A percentile compares a stretch with the other conserved stretches of the same genome.
Evolutionary conservation across 2,329 filamentous ascomycete genomes (phyloP).

Genomic region (Colletotrichum sidae): DNA sequence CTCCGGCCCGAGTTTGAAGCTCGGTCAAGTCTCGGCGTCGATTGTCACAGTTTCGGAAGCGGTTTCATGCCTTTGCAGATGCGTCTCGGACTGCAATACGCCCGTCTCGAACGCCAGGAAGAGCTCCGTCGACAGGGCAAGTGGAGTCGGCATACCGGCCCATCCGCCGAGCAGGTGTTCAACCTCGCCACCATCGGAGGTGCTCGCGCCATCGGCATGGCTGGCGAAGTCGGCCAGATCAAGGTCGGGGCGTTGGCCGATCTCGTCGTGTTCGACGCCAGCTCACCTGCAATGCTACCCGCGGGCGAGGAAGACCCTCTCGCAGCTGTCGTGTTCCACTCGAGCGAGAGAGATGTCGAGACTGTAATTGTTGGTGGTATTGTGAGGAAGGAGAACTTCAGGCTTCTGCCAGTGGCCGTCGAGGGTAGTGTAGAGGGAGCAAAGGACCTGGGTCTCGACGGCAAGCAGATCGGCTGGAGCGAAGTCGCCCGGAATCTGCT

Average conservation of each 20-base stretch:
- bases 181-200: conserved; percentile 62
- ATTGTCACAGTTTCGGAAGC: conserved; percentile 41
- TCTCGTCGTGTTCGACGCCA: conserved; percentile 58
- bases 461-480: conserved; percentile 5
- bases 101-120: conserved; percentile 8
- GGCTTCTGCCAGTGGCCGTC: conserved; percentile 37
- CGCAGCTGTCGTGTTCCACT: conserved; percentile 56
- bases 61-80: conserved; percentile 28
- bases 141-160: conserved; percentile 22
- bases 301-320: conserved; percentile 55
- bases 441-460: neutral
- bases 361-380: conserved; percentile 56
- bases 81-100: conserved; percentile 43
- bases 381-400: conserved; percentile 50
- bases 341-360: conserved; percentile 53
- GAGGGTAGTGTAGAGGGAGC: conserved; percentile 1
- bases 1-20: conserved; percentile 21
- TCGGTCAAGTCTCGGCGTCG: conserved; percentile 41
- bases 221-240: conserved; percentile 55
- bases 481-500: conserved; percentile 8
- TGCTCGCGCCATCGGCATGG: conserved; percentile 55
- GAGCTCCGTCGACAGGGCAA: conserved; percentile 44
- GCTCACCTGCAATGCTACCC: conserved; percentile 47
- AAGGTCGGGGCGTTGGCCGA: conserved; percentile 60
- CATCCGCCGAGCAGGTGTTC: conserved; percentile 50